Evolutionary conservation across 2,329 filamentous ascomycete species (phyloP).

Genomic region (Cladosporium sp.): DNA sequence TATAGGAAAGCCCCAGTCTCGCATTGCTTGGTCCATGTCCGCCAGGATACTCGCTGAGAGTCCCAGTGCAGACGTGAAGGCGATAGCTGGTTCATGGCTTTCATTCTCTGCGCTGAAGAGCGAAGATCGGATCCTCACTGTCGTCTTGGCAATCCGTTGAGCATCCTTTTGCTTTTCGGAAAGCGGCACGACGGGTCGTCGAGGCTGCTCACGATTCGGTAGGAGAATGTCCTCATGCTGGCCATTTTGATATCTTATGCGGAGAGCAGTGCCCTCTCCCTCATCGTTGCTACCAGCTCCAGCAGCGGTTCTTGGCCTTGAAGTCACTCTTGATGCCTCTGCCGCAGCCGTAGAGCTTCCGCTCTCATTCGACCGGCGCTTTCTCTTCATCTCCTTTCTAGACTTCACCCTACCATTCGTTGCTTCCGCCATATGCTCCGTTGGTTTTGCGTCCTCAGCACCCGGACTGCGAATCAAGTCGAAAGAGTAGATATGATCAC

Average conservation of each 20-base stretch:
- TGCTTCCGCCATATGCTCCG: slow-evolving; percentile 14
- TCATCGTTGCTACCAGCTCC: slow-evolving; percentile 24
- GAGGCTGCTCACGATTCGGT: slow-evolving; percentile 18
- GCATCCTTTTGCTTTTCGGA: slow-evolving; percentile 51
- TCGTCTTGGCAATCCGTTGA: slow-evolving; percentile 52
- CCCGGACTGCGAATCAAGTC: slow-evolving; percentile 58
- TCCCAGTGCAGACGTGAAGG: slow-evolving; percentile 29
- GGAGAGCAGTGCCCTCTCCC: slow-evolving; percentile 39
- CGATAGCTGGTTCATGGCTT: slow-evolving; percentile 24
- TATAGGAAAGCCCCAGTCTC: slow-evolving; percentile 57
- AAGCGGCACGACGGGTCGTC: slow-evolving; percentile 27
- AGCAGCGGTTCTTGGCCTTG: slow-evolving; percentile 47
- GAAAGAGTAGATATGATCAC: slow-evolving; percentile 60
- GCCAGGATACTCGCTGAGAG: slow-evolving; percentile 43
- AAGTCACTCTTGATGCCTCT: slow-evolving; percentile 39
- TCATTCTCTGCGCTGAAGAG: slow-evolving; percentile 48
- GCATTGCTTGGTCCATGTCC: slow-evolving; percentile 54
- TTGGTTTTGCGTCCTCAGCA: slow-evolving; percentile 38
- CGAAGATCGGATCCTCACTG: slow-evolving; percentile 51
- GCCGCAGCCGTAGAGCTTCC: slow-evolving; percentile 26
- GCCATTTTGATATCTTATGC: slow-evolving; percentile 57
- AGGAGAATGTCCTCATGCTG: slow-evolving; percentile 57
- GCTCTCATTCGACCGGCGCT: slow-evolving; percentile 47
- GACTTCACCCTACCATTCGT: slow-evolving; percentile 21
- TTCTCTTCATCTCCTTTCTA: slow-evolving; percentile 51